phyloP scores from a whole-genome alignment of 371 early-diverging fungal genomes.

The Encephalitozoon intestinalis region DNA sequence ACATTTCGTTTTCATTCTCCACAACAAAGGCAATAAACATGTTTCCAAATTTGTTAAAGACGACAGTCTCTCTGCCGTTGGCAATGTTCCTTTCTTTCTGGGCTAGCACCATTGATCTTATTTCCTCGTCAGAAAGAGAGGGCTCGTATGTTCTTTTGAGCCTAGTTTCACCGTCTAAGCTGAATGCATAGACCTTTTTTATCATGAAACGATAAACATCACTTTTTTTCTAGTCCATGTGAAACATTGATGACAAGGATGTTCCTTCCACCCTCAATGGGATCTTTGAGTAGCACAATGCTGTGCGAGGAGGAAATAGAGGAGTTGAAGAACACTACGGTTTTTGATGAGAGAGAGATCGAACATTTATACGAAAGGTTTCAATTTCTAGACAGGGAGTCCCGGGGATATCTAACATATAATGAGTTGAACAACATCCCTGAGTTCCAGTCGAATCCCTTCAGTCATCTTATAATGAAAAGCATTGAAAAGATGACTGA shows the following conservation, averaged over 20 bases:
- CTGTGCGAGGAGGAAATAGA: slow-evolving; percentile 54
- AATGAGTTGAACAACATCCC: slow-evolving; percentile 53
- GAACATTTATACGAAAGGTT: slow-evolving; percentile 53
- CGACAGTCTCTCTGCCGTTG: background rate
- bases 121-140: background rate
- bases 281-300: slow-evolving; percentile 22
- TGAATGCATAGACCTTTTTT: slow-evolving; percentile 24
- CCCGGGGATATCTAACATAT: slow-evolving; percentile 45
- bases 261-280: slow-evolving; percentile 19
- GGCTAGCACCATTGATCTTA: background rate
- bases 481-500: slow-evolving; percentile 43
- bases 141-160: background rate
- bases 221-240: background rate
- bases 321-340: slow-evolving; percentile 32
- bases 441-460: slow-evolving; percentile 55
- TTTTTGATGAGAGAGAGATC: slow-evolving; percentile 45
- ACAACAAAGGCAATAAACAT: slow-evolving; percentile 32
- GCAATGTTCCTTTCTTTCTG: slow-evolving; percentile 9
- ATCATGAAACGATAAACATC: slow-evolving; percentile 7
- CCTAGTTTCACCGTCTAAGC: background rate
- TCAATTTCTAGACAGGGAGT: slow-evolving; percentile 37
- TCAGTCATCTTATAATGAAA: slow-evolving; percentile 40
- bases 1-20: slow-evolving; percentile 48
- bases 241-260: slow-evolving; percentile 9
- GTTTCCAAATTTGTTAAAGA: slow-evolving; percentile 13